phyloP scores from a whole-genome alignment of 2,329 filamentous ascomycete species.

The Geosmithia putterillii region DNA sequence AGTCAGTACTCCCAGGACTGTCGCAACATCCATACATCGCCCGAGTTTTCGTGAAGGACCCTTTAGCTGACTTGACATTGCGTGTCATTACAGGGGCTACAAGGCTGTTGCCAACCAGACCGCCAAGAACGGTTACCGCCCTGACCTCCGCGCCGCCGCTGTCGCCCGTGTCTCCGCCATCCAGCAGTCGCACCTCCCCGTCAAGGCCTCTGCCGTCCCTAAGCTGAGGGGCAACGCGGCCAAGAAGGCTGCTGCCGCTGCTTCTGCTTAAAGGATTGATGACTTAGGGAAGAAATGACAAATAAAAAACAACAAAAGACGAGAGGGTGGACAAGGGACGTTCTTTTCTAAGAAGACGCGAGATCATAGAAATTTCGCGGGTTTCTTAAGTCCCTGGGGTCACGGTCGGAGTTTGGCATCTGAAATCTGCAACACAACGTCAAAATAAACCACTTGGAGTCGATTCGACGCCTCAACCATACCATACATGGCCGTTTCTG shows the following conservation, averaged over 20 bases:
- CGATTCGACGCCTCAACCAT: not conserved
- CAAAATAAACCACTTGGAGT: not conserved
- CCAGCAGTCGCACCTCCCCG: slow-evolving; percentile 63
- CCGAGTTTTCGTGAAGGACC: not conserved
- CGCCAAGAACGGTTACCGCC: slow-evolving; percentile 76
- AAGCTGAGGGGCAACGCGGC: slow-evolving; percentile 76
- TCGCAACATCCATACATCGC: too few species aligned
- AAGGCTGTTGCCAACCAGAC: slow-evolving; percentile 72
- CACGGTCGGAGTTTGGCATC: slow-evolving; percentile 3
- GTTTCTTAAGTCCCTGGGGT: slow-evolving; percentile 1
- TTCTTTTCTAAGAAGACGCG: not conserved
- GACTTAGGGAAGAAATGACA: not conserved
- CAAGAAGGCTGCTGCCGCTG: slow-evolving; percentile 43
- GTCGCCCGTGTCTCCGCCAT: slow-evolving; percentile 81
- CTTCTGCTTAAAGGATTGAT: not conserved
- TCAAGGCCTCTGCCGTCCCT: slow-evolving; percentile 60
- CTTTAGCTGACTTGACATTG: not conserved
- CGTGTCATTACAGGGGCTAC: slow-evolving; percentile 55
- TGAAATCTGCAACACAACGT: not conserved
- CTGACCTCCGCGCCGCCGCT: slow-evolving; percentile 64
- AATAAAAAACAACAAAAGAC: too few species aligned
- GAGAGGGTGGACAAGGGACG: not conserved
- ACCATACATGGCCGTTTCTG: not conserved
- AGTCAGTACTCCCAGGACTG: slow-evolving; percentile 37
- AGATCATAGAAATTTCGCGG: not conserved